A percentile compares a stretch with the other conserved stretches of the same genome.
phyloP scores from a whole-genome alignment of 2,329 filamentous ascomycete genomes.

The Exophiala oligosperma region DNA sequence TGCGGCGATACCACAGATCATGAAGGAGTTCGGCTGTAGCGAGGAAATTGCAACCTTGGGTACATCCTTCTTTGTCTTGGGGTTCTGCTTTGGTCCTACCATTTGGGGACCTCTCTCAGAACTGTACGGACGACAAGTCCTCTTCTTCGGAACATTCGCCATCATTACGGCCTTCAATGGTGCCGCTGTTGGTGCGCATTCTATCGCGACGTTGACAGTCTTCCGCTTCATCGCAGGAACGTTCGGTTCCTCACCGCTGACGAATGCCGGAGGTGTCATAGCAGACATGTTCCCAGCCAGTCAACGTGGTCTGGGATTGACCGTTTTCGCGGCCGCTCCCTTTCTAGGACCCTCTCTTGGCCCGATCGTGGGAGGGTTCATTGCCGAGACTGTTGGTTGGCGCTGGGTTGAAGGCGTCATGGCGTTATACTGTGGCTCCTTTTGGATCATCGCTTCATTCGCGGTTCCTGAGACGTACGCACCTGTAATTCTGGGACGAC shows the following conservation, averaged over 20 bases:
- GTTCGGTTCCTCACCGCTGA: slow-evolving; percentile 57
- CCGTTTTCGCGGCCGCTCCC: slow-evolving; percentile 56
- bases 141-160: slow-evolving; percentile 63
- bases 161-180: slow-evolving; percentile 65
- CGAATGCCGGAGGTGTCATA: slow-evolving; percentile 68
- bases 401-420: slow-evolving; percentile 67
- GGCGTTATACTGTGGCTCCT: slow-evolving; percentile 61
- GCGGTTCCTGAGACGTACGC: slow-evolving; percentile 60
- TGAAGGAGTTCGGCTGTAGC: slow-evolving; percentile 48
- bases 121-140: slow-evolving; percentile 38
- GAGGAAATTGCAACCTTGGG: slow-evolving; percentile 50
- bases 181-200: slow-evolving; percentile 62
- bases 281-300: slow-evolving; percentile 64
- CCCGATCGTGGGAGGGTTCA: slow-evolving; percentile 59
- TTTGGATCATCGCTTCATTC: slow-evolving; percentile 57
- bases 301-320: slow-evolving; percentile 65
- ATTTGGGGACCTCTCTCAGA: slow-evolving; percentile 42
- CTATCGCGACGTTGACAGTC: slow-evolving; percentile 65
- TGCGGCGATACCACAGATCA: slow-evolving; percentile 56
- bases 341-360: slow-evolving; percentile 48
- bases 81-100: slow-evolving; percentile 62
- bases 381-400: slow-evolving; percentile 65
- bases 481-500: slow-evolving; percentile 52
- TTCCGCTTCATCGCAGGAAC: slow-evolving; percentile 59
- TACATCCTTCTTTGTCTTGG: slow-evolving; percentile 52